Base-by-base conservation (phyloP, 2,329 filamentous ascomycete genomes). In the Calonectria pseudoreteaudii region DNA sequence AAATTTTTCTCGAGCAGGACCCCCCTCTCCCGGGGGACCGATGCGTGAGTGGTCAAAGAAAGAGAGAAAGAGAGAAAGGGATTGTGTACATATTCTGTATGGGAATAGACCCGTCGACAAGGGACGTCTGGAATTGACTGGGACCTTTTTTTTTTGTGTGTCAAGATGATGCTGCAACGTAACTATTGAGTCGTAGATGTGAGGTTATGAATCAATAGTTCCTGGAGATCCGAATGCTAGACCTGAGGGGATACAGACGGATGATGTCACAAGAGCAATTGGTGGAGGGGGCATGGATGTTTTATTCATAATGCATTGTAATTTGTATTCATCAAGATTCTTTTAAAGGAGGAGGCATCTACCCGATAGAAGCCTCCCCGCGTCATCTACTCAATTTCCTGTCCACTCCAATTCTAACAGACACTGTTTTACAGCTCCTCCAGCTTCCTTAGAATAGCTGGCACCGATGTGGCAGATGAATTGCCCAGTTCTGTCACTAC, bases 401-500 rank as follows among this genome's bases (percentile, higher is more conserved):
- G 50, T 53, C 66, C 56, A 71, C 28, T 60, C 66, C 69, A 62
- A 50, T 74, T 77, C 56, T 75, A 75, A 53, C 71, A 74, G 30
- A 52, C 56, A 64, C 66, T 44, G 66, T 75, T 80, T 82, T 87
- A 88, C 78, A 89, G 85, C 79, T 91, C 90, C 80, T 91, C 90
- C 77, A 91, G 83, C 80, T 90, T 91, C 75, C 89, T 85, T 78
- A 91, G 81, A 75, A 91, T 87, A 38, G 89, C 87, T 14, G 95
- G 94, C 52, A 98, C 95, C 10, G 95, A 95, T 80, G 94, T 96
- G 0, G 95, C 94, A 66, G 95, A 94, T 75, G 97, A 90, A 80
- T 92, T 94, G 52, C 96, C 97, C 82, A 96, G 93, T 86, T 99
- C 97, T 4, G 95, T 98, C 65, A 98, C 92, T 50, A 99, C 93